Base-by-base conservation (phyloP, 106 monocot genomes). In the Dioscorea dumetorum region DNA sequence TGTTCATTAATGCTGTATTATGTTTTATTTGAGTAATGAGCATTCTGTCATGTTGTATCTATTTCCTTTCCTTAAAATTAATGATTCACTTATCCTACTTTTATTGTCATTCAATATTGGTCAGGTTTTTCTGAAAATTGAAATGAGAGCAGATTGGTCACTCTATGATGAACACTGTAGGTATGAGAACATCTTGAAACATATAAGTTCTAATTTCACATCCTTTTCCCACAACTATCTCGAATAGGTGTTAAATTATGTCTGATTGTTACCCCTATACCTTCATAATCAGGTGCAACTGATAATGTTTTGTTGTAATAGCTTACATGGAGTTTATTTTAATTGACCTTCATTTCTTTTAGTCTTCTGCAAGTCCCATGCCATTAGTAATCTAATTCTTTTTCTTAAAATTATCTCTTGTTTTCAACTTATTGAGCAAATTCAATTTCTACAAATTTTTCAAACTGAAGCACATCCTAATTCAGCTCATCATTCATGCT, bases 121-220 rank as follows among this genome's bases (percentile, higher is more conserved):
- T 13, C 19, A 92, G 92, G 83, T 49, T 60, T 92, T 85, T 73
- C 66, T 54, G 62, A 80, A 80, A 41, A 71, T 88, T 67, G 88
- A 85, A 58, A 85, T 51, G 48, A 78, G 34, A 72, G 75, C 72
- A 61, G 77, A 85, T 78, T 92, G 88, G 88, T 81, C 85, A 28
- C 63, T 69, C 0, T 83, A 68, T 85, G 85, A 92, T 74, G 78
- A 83, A 4, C 78, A 83, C 58, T 92, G 92, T 82, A 88, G 74
- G 92, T 88, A 72, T 61, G 57, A 59, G 3, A n/a, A 19, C 19
- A 4, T 54, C 15, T 3, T 54, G 15, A 19, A 54, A 18, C 5
- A 54, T 54, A 54, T 54, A 54, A 18, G 5, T 19, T 18, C 54
- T 54, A 54, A 5, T 54, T 16, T 16, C 18, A 16, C 54, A 54